These are phyloP conservation scores for Eucalyptus caleyi DNA, from an alignment of 345 rosid species.

Conservation along the genomic window DNA sequence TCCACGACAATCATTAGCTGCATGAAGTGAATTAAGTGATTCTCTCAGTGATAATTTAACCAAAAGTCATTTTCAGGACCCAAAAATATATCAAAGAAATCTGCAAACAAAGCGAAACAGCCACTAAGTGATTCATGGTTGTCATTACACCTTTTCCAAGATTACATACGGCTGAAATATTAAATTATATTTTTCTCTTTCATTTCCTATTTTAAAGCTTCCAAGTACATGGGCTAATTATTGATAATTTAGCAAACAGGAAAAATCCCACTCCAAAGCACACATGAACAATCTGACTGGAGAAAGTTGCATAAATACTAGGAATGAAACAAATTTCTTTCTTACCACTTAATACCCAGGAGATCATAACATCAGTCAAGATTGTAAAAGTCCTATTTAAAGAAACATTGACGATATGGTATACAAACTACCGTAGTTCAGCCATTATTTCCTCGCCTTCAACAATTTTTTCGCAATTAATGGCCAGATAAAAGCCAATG, in stretches of 20 bases:
- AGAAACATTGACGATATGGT: background rate
- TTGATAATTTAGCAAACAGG: background rate
- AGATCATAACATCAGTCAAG: background rate
- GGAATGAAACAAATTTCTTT: background rate
- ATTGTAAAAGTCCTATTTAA: background rate
- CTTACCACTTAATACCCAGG: background rate
- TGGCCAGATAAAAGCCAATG: background rate
- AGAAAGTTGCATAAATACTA: background rate
- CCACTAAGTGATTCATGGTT: background rate
- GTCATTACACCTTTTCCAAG: background rate
- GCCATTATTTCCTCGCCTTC: background rate
- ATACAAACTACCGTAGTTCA: background rate
- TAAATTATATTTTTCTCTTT: background rate
- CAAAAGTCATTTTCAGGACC: background rate
- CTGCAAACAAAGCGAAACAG: background rate
- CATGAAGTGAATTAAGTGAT: background rate
- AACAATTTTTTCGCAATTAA: background rate
- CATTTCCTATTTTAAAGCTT: background rate
- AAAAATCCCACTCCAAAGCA: background rate
- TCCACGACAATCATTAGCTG: conserved; percentile 95
- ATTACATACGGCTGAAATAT: background rate
- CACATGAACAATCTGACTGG: background rate
- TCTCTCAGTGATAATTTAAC: background rate
- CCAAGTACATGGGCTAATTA: background rate
- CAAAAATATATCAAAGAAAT: background rate